Base-by-base conservation (phyloP, 2,329 filamentous ascomycete genomes). In the Penicillium janthinellum region DNA sequence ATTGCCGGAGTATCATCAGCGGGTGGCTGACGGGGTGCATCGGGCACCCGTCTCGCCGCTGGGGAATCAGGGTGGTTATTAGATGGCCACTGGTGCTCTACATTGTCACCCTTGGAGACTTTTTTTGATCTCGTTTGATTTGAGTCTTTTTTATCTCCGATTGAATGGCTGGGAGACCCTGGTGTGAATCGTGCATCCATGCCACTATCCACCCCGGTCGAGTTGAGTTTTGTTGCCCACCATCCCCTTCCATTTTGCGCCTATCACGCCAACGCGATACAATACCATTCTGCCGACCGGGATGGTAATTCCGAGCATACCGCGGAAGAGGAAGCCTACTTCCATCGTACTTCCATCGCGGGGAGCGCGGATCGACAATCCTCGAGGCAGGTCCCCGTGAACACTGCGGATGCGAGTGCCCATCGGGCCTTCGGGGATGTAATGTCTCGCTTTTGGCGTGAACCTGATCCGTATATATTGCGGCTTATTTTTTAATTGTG, bases 31-130 rank as follows among this genome's bases (percentile, higher is more conserved):
- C 38, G 67, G 64, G 41, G 51, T 65, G 17, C 67, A 71, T 49
- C 66, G 67, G 15, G 54, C 69, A 28, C 60, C 67, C n/a, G 59
- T 70, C 49, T 65, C 66, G 25, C 63, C 69, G 41, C 50, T 72
- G 51, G 65, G 64, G 49, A 67, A 70, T 60, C 65, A 67, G 2
- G 62, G 62, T 14, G 62, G 54, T 28, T 69, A 68, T 50, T 66
- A 64, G 25, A 39, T 17, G 14, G 12, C 17, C 15, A 8, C 17
- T 39, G 20, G 12, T 22, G 37, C 3, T 45, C 7, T n/a, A 10
- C 1, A 15, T 47, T n/a, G 0, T 2, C 2, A n/a, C n/a, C 3
- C 31, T n/a, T 47, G 25, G 44, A 31, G 44, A 15, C 2, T 31
- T 10, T 31, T 10, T n/a, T 31, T 17, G 17, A 3, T 10, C 14